These are phyloP conservation scores for Diaporthe longicolla DNA, from an alignment of 2,329 filamentous ascomycete genomes.

Conservation along the genomic window DNA sequence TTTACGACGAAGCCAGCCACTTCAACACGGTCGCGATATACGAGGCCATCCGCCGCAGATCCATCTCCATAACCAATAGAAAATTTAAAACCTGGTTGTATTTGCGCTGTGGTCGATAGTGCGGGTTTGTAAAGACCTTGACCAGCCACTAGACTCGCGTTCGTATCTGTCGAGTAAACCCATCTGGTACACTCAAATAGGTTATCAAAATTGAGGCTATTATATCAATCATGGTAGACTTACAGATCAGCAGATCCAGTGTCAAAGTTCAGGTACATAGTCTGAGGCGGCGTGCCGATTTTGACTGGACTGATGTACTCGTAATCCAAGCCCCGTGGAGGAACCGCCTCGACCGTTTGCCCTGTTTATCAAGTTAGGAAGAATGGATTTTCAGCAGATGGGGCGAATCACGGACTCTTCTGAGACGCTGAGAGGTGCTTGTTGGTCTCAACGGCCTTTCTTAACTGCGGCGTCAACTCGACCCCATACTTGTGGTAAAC, in stretches of 20 bases:
- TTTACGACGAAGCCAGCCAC: conserved; percentile 62
- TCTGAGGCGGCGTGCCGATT: conserved; percentile 67
- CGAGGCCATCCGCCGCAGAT: conserved; percentile 71
- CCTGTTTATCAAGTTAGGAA: not conserved
- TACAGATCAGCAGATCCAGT: conserved; percentile 76
- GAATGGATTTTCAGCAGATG: not conserved
- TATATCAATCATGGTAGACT: not conserved
- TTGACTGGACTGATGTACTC: conserved; percentile 71
- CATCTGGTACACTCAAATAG: conserved; percentile 53
- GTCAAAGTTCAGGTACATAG: conserved; percentile 75
- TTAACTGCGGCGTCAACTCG: conserved; percentile 9
- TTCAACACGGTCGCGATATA: conserved; percentile 74
- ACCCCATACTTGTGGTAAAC: conserved; percentile 20
- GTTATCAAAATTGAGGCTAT: not conserved
- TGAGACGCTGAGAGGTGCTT: not conserved
- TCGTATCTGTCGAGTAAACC: conserved; percentile 73
- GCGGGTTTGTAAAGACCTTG: conserved; percentile 70
- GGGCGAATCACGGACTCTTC: not conserved
- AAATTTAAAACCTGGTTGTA: conserved; percentile 47
- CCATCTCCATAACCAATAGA: conserved; percentile 74
- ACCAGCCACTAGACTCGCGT: conserved; percentile 59
- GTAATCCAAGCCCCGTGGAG: conserved; percentile 61
- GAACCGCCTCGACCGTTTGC: not conserved
- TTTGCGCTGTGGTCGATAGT: conserved; percentile 57
- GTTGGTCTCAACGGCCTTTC: not conserved